phyloP scores from a whole-genome alignment of 176 grass and related monocot species.

The Rhynchospora pubera region DNA sequence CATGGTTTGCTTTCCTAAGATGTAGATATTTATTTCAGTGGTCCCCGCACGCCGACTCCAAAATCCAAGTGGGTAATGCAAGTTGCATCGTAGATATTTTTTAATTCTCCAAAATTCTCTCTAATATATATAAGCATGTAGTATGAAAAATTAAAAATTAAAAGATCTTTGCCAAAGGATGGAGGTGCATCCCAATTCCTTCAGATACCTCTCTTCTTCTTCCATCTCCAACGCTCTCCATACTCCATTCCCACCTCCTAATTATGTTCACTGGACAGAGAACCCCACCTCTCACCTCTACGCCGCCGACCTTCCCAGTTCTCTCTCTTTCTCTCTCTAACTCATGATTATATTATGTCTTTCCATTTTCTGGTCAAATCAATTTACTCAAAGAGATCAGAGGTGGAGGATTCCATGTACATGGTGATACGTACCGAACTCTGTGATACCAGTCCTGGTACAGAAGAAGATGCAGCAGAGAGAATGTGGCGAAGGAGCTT shows the following conservation, averaged over 20 bases:
- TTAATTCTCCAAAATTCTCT: too few relatives aligned
- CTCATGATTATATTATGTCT: background rate
- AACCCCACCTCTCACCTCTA: conserved; percentile 57
- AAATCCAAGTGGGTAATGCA: background rate
- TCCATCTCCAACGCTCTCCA: background rate
- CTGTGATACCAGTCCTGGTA: background rate
- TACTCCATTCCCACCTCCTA: conserved; percentile 17
- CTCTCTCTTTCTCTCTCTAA: background rate
- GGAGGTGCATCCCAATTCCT: conserved; percentile 19
- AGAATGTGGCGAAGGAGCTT: conserved; percentile 26
- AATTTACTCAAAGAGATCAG: conserved; percentile 51
- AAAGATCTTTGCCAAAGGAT: conserved; percentile 5
- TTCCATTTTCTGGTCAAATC: background rate
- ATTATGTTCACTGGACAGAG: conserved; percentile 57
- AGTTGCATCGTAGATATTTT: conserved; percentile 6
- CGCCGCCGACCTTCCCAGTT: conserved; percentile 51
- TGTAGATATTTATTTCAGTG: background rate
- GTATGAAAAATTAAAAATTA: background rate
- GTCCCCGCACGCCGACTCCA: too few relatives aligned
- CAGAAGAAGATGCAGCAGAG: background rate
- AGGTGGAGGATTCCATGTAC: conserved; percentile 72
- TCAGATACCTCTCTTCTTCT: conserved; percentile 21
- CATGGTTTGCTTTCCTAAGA: background rate
- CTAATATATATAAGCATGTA: too few relatives aligned
- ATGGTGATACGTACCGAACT: conserved; percentile 66